Percentiles rank a stretch among this genome's conserved stretches.
phyloP scores from a whole-genome alignment of 2,329 filamentous ascomycete species.

The Pestalotiopsis fici region DNA sequence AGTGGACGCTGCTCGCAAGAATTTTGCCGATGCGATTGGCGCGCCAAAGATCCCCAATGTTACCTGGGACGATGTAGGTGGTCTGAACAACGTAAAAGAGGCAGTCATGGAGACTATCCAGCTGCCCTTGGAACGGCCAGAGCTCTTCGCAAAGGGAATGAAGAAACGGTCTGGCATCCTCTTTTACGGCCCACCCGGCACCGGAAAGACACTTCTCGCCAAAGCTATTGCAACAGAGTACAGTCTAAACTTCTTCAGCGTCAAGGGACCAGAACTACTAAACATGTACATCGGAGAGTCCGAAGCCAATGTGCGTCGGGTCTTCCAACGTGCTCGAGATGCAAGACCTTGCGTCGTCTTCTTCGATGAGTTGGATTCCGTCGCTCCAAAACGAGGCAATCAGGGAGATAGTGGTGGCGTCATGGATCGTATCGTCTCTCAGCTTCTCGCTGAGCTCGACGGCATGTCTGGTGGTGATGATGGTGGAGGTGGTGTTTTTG shows the following conservation, averaged over 20 bases:
- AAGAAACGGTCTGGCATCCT: slow-evolving; percentile 95
- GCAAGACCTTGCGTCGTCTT: slow-evolving; percentile 88
- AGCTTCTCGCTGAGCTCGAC: slow-evolving; percentile 91
- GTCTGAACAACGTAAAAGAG: slow-evolving; percentile 90
- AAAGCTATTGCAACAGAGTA: slow-evolving; percentile 95
- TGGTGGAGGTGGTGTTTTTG: slow-evolving; percentile 81
- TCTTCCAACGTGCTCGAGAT: slow-evolving; percentile 85
- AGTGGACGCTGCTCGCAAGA: slow-evolving; percentile 93
- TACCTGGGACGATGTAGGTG: slow-evolving; percentile 93
- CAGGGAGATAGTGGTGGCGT: slow-evolving; percentile 96
- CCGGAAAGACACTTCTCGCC: slow-evolving; percentile 88
- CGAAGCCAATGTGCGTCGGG: slow-evolving; percentile 85
- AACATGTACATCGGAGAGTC: slow-evolving; percentile 98
- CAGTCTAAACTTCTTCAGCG: slow-evolving; percentile 90
- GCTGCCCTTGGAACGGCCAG: slow-evolving; percentile 84
- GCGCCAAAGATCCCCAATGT: slow-evolving; percentile 98
- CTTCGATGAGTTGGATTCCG: slow-evolving; percentile 90
- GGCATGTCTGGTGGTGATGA: slow-evolving; percentile 96
- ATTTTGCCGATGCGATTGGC: slow-evolving; percentile 96
- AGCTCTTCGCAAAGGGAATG: slow-evolving; percentile 95
- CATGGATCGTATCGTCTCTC: slow-evolving; percentile 96
- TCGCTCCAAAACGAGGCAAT: slow-evolving; percentile 94
- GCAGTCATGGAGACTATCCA: slow-evolving; percentile 98
- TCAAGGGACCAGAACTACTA: slow-evolving; percentile 87
- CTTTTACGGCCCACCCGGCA: slow-evolving; percentile 89